phyloP scores from a whole-genome alignment of 169 alveolate species.

The Theileria annulata region DNA sequence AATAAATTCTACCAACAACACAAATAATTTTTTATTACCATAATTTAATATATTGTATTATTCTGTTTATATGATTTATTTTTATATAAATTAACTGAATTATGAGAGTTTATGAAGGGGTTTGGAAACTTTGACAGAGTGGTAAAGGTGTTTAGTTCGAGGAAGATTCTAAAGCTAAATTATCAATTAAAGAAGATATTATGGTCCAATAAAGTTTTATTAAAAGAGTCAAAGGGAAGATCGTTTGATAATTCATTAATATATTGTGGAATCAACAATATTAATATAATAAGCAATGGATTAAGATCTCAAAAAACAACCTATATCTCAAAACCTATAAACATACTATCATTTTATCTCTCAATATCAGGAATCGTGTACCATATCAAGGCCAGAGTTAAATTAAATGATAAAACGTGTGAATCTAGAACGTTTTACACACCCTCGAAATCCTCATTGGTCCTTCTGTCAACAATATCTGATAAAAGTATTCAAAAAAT shows the following conservation, averaged over 20 bases:
- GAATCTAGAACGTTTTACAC: conserved; percentile 14
- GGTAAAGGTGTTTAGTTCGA: background rate
- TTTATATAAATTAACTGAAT: background rate
- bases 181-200: background rate
- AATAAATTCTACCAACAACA: conserved; percentile 48
- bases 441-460: background rate
- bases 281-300: background rate
- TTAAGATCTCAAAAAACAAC: background rate
- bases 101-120: background rate
- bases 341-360: conserved; percentile 17
- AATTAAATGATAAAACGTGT: background rate
- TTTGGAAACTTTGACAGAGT: background rate
- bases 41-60: background rate
- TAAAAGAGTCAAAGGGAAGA: background rate
- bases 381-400: conserved; percentile 2
- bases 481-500: conserved; percentile 34
- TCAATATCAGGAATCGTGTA: background rate
- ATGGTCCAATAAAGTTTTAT: background rate
- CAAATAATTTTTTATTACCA: background rate
- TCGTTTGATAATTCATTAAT: background rate
- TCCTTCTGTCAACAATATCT: conserved; percentile 7
- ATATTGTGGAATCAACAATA: background rate
- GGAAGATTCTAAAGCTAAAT: background rate
- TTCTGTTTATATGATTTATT: background rate
- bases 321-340: background rate